Base-by-base conservation (phyloP, 2,329 filamentous ascomycete genomes). In the Stemphylium vesicarium region DNA sequence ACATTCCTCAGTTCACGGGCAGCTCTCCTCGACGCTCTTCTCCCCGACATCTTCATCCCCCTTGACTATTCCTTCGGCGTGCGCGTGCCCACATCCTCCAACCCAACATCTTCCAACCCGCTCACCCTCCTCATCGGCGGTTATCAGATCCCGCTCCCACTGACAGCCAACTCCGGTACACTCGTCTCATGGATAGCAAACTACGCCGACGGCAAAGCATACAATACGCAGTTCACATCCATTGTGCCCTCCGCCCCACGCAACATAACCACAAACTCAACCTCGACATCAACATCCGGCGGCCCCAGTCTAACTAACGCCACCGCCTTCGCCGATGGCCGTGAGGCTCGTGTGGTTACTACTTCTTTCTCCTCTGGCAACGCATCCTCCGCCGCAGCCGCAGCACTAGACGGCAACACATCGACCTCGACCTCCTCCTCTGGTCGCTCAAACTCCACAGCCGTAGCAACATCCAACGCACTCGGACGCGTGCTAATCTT, bases 181-280 rank as follows among this genome's bases (percentile, higher is more conserved):
- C 35, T 48, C 15, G 36, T 48, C 15, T 48, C 45, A 0, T 48
- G 45, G 45, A 37, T 48, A 29, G 45, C 35, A 38, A 48, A 48
- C 35, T 48, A 48, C 12, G 36, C 24, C 16, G 18, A 39, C 36
- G 36, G 45, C 13, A 39, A 31, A 16, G 6, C 36, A 8, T 48
- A 48, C 36, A 48, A 48, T 13, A 48, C 45, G 7, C 45, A 48
- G 12, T 22, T 39, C 13, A 48, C 35, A 12, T 39, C 24, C 5
- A 29, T 48, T 22, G 39, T 39, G 4, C 45, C 45, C 1, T 39
- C 35, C 0, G 45, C 35, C 1, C 45, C 45, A 9, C 22, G 33
- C 4, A 47, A 47, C 22, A 37, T 47, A 11, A 47, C 44, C 8
- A 37, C 44, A 15, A 33, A 46, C 43, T 46, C 43, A 0, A 22